Evolutionary conservation across 225 moss, liverwort and hornwort species (phyloP), one percentile per base, ranked within the genome.

Genomic region (Physcomitrium patens): DNA sequence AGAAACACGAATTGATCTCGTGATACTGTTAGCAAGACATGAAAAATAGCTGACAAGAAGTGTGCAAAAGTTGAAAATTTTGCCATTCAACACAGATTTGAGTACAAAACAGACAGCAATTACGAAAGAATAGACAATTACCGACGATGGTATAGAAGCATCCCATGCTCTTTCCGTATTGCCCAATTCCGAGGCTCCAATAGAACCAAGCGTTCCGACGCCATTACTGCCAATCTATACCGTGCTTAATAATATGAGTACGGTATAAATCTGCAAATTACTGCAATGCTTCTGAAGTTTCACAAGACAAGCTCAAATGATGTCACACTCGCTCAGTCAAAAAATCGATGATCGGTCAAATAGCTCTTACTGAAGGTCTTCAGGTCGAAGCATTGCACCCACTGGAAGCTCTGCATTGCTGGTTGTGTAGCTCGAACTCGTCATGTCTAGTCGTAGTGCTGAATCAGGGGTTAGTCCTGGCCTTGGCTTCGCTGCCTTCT

Each of bases 101-200:
- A 17, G 54, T 20, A 13, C 8, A 16, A 19, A 55, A 13, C 2
- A 17, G 54, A 8, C 17, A 55, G 0, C 20, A 18, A 8, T 55
- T 16, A 17, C 3, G 4, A 55, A 55, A 20, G 54, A 8, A 4
- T 8, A 19, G 54, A 17, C 54, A 55, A 5, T 42, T 43, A 78
- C 78, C 78, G 62, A 71, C 71, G 37, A 42, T 78, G 71, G 61
- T 71, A 78, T 22, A 78, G 71, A 1, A 78, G 71, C 63, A 78
- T 51, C 31, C 78, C 71, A 11, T 71, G 63, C 22, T 78, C 78
- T 65, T 78, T 78, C 2, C 71, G 78, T 17, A 71, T 9, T n/a
- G 26, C 65, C 78, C 78, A 78, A 51, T 70, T 71, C 12, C 43
- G 78, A 56, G 78, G 78, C 23, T 78, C 43, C 48, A 78, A 49